Base-by-base conservation (phyloP, 257 asterid species). In the Petunia secreta region DNA sequence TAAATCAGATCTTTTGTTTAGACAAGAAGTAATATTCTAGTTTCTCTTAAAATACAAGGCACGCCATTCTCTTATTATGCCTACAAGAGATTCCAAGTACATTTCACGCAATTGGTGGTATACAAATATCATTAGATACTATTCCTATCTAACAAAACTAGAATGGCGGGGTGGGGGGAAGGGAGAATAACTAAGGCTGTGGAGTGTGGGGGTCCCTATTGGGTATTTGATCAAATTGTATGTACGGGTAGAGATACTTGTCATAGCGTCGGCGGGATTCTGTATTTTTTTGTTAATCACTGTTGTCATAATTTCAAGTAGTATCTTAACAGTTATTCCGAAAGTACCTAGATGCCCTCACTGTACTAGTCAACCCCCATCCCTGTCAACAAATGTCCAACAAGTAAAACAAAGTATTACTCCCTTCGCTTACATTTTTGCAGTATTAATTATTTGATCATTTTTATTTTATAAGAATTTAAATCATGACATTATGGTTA, bases 221-320 rank as follows among this genome's bases (percentile, higher is more conserved):
- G 15, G 3, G 57, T 52, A 52, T 52, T 52, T 52, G 15, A 25
- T 25, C 11, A 13, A 71, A 34, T 15, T 69, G 81, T 78, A 78
- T 62, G 87, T 77, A 43, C 64, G 34, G 40, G 71, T 37, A 25
- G 57, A 52, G 57, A 52, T 10, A 52, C 57, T 52, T 8, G 36
- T 55, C 60, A 14, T 14, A 55, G 16, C 91, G 92, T 88, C 93
- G 91, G 91, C 92, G 90, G 83, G 36, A 77, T 82, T 83, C 89
- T 88, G 86, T 85, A 75, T 81, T 53, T 38, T 81, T 53, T 38
- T 44, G 36, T 78, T 58, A 54, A 74, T 34, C 76, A 50, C 79
- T 38, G 2, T 66, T 5, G 60, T 44, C n/a, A 58, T 65, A 75
- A 84, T 71, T 77, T 55, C 6, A 63, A 25, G 68, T 52, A 46